These are phyloP conservation scores for Geosmithia putterillii DNA, from an alignment of 2,329 filamentous ascomycete genomes.

Conservation along the genomic window DNA sequence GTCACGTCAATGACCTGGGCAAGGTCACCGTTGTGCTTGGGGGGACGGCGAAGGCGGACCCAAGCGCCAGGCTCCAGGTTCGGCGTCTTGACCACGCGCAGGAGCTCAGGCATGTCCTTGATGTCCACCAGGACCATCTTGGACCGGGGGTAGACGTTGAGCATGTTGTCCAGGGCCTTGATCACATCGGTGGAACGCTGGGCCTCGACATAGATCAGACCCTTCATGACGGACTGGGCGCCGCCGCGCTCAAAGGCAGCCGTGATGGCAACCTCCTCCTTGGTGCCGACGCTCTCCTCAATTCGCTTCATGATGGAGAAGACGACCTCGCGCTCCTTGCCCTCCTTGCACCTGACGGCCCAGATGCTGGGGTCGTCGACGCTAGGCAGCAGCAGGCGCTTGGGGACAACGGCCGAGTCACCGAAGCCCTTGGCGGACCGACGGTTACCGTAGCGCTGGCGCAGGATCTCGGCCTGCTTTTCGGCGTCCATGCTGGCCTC, in stretches of 20 bases:
- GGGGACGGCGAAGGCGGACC: conserved; percentile 71
- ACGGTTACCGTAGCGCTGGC: conserved; percentile 78
- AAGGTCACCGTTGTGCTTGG: conserved; percentile 78
- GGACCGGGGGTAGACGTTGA: conserved; percentile 79
- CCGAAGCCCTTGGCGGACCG: conserved; percentile 50
- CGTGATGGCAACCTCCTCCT: conserved; percentile 73
- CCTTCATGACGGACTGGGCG: conserved; percentile 70
- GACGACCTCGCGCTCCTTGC: conserved; percentile 88
- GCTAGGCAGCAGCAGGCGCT: conserved; percentile 76
- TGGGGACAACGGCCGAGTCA: conserved; percentile 69
- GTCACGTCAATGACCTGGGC: conserved; percentile 89
- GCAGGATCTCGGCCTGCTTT: conserved; percentile 76
- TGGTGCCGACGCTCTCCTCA: conserved; percentile 65
- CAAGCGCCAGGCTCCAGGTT: conserved; percentile 79
- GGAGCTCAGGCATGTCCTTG: conserved; percentile 95
- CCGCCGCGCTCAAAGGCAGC: conserved; percentile 84
- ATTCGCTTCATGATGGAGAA: conserved; percentile 81
- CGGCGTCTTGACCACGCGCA: conserved; percentile 78
- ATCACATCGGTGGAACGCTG: conserved; percentile 77
- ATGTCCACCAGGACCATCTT: conserved; percentile 85
- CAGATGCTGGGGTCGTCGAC: conserved; percentile 95
- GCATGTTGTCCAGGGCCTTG: conserved; percentile 68
- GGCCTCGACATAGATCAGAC: conserved; percentile 92
- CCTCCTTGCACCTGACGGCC: conserved; percentile 85
- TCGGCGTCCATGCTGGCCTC: conserved; percentile 85